phyloP scores from a whole-genome alignment of 768 basidiomycete genomes.

The Boletus tomentosulus region DNA sequence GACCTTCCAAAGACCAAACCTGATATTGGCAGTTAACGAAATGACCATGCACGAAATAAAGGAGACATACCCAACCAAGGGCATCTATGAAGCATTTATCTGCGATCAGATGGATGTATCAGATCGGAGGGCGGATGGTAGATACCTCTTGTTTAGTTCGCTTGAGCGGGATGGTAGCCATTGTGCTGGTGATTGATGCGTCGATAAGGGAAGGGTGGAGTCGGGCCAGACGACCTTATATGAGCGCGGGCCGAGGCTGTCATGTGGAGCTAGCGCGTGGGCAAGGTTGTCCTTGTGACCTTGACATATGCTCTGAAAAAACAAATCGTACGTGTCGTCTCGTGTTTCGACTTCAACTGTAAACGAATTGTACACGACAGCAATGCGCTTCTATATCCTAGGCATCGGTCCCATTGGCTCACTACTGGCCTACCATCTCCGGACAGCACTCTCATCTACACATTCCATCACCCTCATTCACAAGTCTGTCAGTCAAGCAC shows the following conservation, averaged over 20 bases:
- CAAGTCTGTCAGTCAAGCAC: constrained; percentile 42
- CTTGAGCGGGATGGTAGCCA: constrained; percentile 53
- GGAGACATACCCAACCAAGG: constrained; percentile 53
- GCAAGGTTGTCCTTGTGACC: constrained; percentile 3
- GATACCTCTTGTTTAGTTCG: constrained; percentile 57
- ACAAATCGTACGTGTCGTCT: background rate
- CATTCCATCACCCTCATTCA: constrained; percentile 69
- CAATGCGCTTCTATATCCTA: constrained; percentile 62
- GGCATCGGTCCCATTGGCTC: constrained; percentile 84
- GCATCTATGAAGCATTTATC: constrained; percentile 46
- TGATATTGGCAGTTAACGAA: constrained; percentile 22
- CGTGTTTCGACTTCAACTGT: background rate
- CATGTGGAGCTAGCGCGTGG: background rate
- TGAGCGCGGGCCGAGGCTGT: constrained; percentile 10
- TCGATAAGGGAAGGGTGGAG: constrained; percentile 4
- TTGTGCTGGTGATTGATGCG: constrained; percentile 23
- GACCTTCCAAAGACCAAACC: constrained; percentile 73
- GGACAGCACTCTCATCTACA: constrained; percentile 46
- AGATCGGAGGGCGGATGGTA: background rate
- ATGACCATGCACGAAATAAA: background rate
- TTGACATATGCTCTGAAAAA: background rate
- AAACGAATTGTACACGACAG: background rate
- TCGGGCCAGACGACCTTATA: background rate
- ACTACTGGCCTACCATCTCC: constrained; percentile 77
- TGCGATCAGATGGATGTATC: background rate